Base-by-base conservation (phyloP, 73 alveolate species). In the Breviolum minutum region DNA sequence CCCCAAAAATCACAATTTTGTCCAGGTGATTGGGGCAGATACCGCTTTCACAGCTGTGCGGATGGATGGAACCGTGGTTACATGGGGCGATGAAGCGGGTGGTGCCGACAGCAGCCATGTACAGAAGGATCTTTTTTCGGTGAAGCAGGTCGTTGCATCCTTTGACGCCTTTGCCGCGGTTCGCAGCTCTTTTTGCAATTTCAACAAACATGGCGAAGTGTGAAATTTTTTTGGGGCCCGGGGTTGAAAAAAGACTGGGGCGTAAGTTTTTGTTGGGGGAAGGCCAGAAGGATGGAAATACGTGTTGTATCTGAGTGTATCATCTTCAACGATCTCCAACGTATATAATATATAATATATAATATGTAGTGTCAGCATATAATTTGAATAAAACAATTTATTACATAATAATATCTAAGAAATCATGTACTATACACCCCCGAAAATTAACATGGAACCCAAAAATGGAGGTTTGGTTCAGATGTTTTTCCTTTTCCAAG, bases 41-140 rank as follows among this genome's bases (percentile, higher is more conserved):
- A 61, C 73, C 92, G 92, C 92, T 27, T 83, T 83, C 92, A 83
- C 92, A 10, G 92, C 92, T 7, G 76, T 83, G 16, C 73, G 71
- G 24, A 48, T 40, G 9, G 92, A 83, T 61, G 92, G 92, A n/a
- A 83, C 76, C 11, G 92, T 83, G 76, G 92, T 83, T 54, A 83
- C 92, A 48, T 83, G 92, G 92, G 92, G 92, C 8, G 92, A 83
- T 19, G 92, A 83, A 61, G 61, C 92, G 2, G 61, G 92, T 61
- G 92, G 92, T 61, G 92, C 92, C 9, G 92, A 83, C 60, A 83
- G 92, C 73, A 83, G 92, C 92, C 48, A 83, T n/a, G 92, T 83
- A 61, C 92, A 83, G 60, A 83, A 62, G 61, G 92, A 83, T 61
- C 92, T 83, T 13, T 83, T 83, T 26, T 54, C 81, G 12, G 94